A percentile compares a stretch with the other conserved stretches of the same genome.
Conservation (phyloP, 257 asterid species). For the Solanum habrochaites region DNA sequence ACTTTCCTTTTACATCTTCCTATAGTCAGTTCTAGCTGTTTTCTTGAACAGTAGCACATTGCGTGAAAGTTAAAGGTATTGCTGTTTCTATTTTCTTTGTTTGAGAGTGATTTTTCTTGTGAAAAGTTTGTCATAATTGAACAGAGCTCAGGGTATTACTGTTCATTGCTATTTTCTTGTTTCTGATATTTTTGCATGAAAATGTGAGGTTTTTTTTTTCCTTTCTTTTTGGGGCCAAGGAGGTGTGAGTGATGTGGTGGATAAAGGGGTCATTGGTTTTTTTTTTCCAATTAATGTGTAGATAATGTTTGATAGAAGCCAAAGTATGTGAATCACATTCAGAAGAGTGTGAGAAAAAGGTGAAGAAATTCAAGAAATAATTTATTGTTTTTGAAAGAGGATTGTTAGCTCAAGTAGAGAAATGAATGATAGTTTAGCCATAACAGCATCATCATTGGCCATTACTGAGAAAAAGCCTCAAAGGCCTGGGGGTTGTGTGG, state of each 20-base stretch:
- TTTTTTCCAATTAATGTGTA: not conserved
- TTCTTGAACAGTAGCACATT: conserved; percentile 17
- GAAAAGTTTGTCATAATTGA: not conserved
- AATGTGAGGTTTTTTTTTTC: not conserved
- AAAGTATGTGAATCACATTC: not conserved
- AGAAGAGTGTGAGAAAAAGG: not conserved
- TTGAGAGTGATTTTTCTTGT: conserved; percentile 30
- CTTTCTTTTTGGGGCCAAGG: not conserved
- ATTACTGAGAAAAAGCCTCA: conserved; percentile 75
- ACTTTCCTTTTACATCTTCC: conserved; percentile 14
- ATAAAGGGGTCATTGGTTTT: not conserved
- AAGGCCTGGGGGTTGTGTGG: conserved; percentile 78
- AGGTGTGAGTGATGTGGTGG: conserved; percentile 13
- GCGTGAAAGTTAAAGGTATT: conserved; percentile 7
- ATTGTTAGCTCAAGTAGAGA: conserved; percentile 7
- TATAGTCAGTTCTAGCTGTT: conserved; percentile 34
- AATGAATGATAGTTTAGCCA: conserved; percentile 53
- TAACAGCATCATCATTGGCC: conserved; percentile 42
- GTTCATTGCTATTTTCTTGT: conserved; percentile 3
- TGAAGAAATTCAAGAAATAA: not conserved
- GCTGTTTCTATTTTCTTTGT: conserved; percentile 16
- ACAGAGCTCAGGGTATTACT: conserved; percentile 6
- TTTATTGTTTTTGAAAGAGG: not conserved
- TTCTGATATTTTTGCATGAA: not conserved
- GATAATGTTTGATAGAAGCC: not conserved